Evolutionary conservation across 2,329 filamentous ascomycete species (phyloP), one percentile per base, ranked within the genome.

Genomic region (Aurifilum marmelostoma): DNA sequence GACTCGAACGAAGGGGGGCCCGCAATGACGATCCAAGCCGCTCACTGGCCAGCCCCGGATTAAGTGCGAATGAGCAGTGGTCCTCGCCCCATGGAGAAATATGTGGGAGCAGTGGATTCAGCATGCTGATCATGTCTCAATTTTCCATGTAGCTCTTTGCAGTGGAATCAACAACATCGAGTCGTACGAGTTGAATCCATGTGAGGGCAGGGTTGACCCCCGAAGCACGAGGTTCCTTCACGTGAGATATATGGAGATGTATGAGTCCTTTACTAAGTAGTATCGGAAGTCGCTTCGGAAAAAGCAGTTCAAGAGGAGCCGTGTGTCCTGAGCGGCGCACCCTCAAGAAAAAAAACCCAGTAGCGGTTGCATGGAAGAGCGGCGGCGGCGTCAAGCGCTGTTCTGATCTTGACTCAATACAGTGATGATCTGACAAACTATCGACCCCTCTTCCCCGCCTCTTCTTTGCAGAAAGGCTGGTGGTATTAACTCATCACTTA

Each of bases 41-140:
- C 18, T 29, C 24, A 58, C 59, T 24, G 34, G 59, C 18, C 34
- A 12, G 12, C 59, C 59, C 59, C 59, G 16, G 59, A 61, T 39
- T 41, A 21, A 27, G 2, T 39, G 11, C 34, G 34, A 8, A 41
- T 24, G 12, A 61, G 18, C 7, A 21, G 29, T 34, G 32, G 56
- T 16, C 32, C 3, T 9, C 16, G 37, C 56, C 56, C 56, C 56
- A 59, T 59, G 56, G 56, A 34, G 29, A 37, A 21, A 32, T 34
- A 21, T 47, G 41, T 47, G 41, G 16, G 3, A 34, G 56, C 50
- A 54, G n/a, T 59, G 56, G 27, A 8, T 34, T 37, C 27, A 12
- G 32, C n/a, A n/a, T 34, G 56, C 16, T 34, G 56, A 59, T 59
- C 32, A 59, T 32, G n/a, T n/a, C n/a, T n/a, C n/a, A n/a, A n/a